Conservation (phyloP, 169 alveolate species). For the Babesia ovata region DNA sequence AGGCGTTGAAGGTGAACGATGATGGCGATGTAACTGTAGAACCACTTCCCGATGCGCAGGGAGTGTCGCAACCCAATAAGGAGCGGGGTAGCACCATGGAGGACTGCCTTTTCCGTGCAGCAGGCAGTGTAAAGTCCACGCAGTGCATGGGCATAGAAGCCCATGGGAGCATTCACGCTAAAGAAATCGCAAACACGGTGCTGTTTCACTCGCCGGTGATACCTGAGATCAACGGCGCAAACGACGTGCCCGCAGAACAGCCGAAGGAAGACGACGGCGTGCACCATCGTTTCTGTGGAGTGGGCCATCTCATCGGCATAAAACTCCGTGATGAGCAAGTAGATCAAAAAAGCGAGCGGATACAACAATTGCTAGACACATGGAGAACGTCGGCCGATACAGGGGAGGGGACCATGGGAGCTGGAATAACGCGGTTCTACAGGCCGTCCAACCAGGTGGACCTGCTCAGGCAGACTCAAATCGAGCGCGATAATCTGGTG, state of each 20-base stretch:
- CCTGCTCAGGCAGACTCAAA: conserved; percentile 11
- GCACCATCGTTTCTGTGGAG: conserved; percentile 45
- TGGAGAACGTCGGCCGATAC: conserved; percentile 17
- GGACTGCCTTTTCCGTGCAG: conserved; percentile 6
- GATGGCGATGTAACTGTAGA: conserved; percentile 1
- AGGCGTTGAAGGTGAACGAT: conserved; percentile 8
- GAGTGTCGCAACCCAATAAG: neutral
- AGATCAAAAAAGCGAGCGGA: neutral
- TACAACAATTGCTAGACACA: conserved; percentile 6
- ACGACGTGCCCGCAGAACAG: neutral
- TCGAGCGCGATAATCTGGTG: conserved; percentile 45
- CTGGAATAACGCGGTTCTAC: conserved; percentile 37
- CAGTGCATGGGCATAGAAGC: neutral
- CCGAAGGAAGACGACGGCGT: conserved; percentile 7
- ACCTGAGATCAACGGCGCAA: conserved; percentile 1
- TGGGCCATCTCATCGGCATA: conserved; percentile 25
- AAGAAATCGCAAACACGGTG: conserved; percentile 22
- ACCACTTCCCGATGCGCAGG: neutral
- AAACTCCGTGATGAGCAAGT: conserved; percentile 20
- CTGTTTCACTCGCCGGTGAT: conserved; percentile 57
- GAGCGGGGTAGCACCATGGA: neutral
- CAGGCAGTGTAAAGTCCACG: neutral
- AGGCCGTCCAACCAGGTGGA: conserved; percentile 43
- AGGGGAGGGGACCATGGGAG: neutral
- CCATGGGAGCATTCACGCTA: conserved; percentile 8